These are phyloP conservation scores for Lathyrus aphaca DNA, from an alignment of 306 rosid species.

Conservation along the genomic window DNA sequence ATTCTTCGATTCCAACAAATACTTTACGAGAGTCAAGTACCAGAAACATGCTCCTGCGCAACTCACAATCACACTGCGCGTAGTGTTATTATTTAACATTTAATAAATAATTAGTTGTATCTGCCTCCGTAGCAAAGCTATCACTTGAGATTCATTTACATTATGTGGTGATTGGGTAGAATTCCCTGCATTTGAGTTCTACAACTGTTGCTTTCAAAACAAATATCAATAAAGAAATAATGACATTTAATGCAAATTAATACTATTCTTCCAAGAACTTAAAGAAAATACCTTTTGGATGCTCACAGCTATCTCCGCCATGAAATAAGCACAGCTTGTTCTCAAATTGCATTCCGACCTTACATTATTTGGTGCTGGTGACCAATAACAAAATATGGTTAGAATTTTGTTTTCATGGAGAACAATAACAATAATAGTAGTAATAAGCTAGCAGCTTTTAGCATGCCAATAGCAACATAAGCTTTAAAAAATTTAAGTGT, in stretches of 20 bases:
- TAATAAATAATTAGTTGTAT: constrained; percentile 3
- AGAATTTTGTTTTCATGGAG: constrained; percentile 26
- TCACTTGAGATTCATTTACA: constrained; percentile 21
- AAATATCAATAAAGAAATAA: constrained; percentile 27
- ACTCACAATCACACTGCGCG: neutral
- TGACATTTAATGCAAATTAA: constrained; percentile 25
- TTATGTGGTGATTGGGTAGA: constrained; percentile 31
- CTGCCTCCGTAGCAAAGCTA: constrained; percentile 7
- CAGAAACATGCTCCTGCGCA: constrained; percentile 7
- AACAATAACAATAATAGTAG: constrained; percentile 4
- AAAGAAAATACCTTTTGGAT: constrained; percentile 73
- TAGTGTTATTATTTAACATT: neutral
- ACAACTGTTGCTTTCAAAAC: constrained; percentile 24
- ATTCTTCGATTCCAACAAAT: neutral
- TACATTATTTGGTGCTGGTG: constrained; percentile 60
- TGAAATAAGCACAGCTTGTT: constrained; percentile 77
- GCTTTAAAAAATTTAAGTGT: constrained; percentile 6
- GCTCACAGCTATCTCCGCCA: constrained; percentile 94
- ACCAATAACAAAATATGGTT: constrained; percentile 38
- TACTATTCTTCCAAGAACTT: constrained; percentile 21
- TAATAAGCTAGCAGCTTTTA: constrained; percentile 16
- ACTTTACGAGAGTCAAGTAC: neutral
- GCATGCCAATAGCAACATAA: constrained; percentile 21
- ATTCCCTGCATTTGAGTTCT: constrained; percentile 18
- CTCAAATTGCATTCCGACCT: constrained; percentile 80